Evolutionary conservation across 1,284 basidiomycete genomes (phyloP).

Genomic region (Ustanciosporium gigantosporum): DNA sequence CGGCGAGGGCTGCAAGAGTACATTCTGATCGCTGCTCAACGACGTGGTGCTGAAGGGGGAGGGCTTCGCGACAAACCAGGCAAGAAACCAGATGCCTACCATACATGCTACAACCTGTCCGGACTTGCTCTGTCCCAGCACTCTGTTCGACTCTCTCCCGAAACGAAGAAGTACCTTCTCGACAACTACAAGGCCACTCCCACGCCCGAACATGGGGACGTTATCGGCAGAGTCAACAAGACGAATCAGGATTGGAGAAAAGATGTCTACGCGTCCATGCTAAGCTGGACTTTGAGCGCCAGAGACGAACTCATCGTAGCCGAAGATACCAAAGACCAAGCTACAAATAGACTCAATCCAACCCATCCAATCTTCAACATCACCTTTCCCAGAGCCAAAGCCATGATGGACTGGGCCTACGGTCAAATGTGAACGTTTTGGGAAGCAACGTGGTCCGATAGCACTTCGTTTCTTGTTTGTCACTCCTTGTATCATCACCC

Average conservation of each 20-base stretch:
- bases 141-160: conserved; percentile 32
- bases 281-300: conserved; percentile 34
- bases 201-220: background rate
- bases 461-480: too few relatives aligned
- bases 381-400: conserved; percentile 38
- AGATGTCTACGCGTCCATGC: conserved; percentile 28
- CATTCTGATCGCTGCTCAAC: conserved; percentile 82
- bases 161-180: conserved; percentile 6
- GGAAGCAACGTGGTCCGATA: too few relatives aligned
- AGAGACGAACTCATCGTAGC: conserved; percentile 21
- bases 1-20: conserved; percentile 80
- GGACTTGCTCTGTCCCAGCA: conserved; percentile 55
- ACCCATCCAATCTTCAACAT: conserved; percentile 55
- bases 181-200: conserved; percentile 2
- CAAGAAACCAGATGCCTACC: conserved; percentile 68
- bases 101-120: conserved; percentile 60
- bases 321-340: conserved; percentile 1
- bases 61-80: conserved; percentile 93
- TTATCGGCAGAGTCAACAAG: background rate
- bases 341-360: conserved; percentile 32
- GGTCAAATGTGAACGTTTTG: conserved; percentile 19
- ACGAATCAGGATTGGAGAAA: conserved; percentile 22
- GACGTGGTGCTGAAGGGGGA: conserved; percentile 66
- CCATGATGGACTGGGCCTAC: conserved; percentile 52
- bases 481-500: too few relatives aligned